These are phyloP conservation scores for Durio zibethinus DNA, from an alignment of 345 rosid genomes.

Conservation along the genomic window DNA sequence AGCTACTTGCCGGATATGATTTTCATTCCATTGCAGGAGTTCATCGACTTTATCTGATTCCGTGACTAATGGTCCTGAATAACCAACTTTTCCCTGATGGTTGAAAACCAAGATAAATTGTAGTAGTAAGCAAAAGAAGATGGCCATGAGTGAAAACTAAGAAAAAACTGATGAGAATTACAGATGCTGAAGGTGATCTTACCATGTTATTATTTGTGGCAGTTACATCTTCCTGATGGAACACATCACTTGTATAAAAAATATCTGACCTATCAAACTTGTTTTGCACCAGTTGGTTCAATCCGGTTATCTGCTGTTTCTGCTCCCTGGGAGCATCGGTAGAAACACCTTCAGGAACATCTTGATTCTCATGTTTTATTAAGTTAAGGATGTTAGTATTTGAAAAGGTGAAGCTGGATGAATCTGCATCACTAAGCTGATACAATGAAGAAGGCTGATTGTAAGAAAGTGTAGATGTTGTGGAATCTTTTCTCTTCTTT, in stretches of 20 bases:
- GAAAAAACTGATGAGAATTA: neutral
- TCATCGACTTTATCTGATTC: constrained; percentile 41
- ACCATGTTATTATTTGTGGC: constrained; percentile 30
- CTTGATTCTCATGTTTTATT: constrained; percentile 19
- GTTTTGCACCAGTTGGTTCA: neutral
- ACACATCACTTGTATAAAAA: constrained; percentile 27
- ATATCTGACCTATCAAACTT: constrained; percentile 25
- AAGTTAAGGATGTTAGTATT: constrained; percentile 29
- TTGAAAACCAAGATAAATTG: neutral
- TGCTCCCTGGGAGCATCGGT: neutral
- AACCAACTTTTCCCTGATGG: constrained; percentile 8
- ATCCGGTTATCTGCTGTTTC: neutral
- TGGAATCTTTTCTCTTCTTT: constrained; percentile 43
- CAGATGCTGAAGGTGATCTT: constrained; percentile 12
- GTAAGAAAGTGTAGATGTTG: constrained; percentile 41
- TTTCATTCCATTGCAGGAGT: constrained; percentile 50
- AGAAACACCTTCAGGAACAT: neutral
- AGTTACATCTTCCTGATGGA: constrained; percentile 21
- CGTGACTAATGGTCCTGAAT: constrained; percentile 49
- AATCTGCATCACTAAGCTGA: constrained; percentile 39
- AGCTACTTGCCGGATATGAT: constrained; percentile 45
- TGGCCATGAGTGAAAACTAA: neutral
- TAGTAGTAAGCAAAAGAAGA: neutral
- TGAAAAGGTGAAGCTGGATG: constrained; percentile 41
- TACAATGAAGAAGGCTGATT: constrained; percentile 39